These are phyloP conservation scores for Colletotrichum camelliae DNA, from an alignment of 2,329 filamentous ascomycete genomes.

Conservation along the genomic window DNA sequence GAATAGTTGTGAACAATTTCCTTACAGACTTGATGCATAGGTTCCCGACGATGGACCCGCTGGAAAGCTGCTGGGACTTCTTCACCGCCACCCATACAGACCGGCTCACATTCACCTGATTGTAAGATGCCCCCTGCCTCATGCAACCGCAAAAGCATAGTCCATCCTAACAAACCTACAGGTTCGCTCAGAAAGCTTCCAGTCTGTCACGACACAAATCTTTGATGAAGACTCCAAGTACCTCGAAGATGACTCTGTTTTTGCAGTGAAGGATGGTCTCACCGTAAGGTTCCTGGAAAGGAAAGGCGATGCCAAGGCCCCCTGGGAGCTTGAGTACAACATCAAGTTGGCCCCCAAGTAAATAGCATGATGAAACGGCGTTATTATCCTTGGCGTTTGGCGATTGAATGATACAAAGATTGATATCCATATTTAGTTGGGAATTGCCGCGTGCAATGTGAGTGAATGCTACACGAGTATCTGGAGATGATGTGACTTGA, in stretches of 20 bases:
- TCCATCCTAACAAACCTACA: neutral
- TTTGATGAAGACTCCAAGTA: constrained; percentile 73
- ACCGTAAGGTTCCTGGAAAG: constrained; percentile 45
- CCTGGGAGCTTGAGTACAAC: constrained; percentile 66
- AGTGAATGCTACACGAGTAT: neutral
- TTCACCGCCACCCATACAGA: constrained; percentile 62
- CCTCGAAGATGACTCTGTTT: constrained; percentile 57
- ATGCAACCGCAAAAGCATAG: neutral
- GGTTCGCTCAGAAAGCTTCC: constrained; percentile 61
- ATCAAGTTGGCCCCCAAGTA: constrained; percentile 37
- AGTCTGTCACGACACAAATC: constrained; percentile 74
- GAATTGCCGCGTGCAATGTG: neutral
- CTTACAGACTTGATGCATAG: neutral
- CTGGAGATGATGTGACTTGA: neutral
- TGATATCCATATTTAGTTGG: neutral
- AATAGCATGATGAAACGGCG: neutral
- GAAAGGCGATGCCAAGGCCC: constrained; percentile 48
- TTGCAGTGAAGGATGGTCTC: constrained; percentile 59
- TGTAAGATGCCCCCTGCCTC: constrained; percentile 31
- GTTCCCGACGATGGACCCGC: constrained; percentile 57
- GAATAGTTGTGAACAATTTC: rapidly evolving
- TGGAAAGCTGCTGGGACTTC: constrained; percentile 53
- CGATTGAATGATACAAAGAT: neutral
- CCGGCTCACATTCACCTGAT: constrained; percentile 68
- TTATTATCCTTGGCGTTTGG: neutral